Evolutionary conservation across 176 grass and related monocot species (phyloP).

Genomic region (Bromus sterilis): DNA sequence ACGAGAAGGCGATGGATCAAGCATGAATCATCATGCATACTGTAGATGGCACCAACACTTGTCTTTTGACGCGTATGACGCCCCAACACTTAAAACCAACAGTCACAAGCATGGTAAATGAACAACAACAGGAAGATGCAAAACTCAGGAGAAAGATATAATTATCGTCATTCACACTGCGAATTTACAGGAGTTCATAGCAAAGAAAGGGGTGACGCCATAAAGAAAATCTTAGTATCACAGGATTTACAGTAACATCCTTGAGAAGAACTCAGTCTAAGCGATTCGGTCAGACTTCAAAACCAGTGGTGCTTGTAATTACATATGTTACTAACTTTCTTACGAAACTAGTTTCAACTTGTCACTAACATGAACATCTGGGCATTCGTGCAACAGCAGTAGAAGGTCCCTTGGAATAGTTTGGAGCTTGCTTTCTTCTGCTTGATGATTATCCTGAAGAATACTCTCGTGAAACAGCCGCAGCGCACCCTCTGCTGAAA

Average conservation of each 20-base stretch:
- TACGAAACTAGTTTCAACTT: slow-evolving; percentile 25
- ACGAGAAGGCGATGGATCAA: background rate
- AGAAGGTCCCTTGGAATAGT: slow-evolving; percentile 32
- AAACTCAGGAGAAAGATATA: too few relatives aligned
- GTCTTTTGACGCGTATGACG: too few relatives aligned
- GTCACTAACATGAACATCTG: slow-evolving; percentile 35
- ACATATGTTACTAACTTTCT: background rate
- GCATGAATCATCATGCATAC: background rate
- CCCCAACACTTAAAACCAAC: too few relatives aligned
- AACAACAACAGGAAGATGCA: too few relatives aligned
- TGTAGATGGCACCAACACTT: background rate
- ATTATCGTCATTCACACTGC: background rate
- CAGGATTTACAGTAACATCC: background rate
- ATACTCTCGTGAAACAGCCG: slow-evolving; percentile 33
- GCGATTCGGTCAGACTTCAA: background rate
- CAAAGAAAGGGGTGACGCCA: background rate
- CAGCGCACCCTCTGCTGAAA: slow-evolving; percentile 33
- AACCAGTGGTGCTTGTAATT: background rate
- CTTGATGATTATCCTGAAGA: background rate
- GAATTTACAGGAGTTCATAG: background rate
- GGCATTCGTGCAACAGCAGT: slow-evolving; percentile 35
- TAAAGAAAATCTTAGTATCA: background rate
- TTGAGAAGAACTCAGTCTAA: background rate
- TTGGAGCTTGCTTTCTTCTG: slow-evolving; percentile 30
- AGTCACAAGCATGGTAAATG: background rate